phyloP scores from a whole-genome alignment of 768 basidiomycete species.

The Termitomyces heimii region DNA sequence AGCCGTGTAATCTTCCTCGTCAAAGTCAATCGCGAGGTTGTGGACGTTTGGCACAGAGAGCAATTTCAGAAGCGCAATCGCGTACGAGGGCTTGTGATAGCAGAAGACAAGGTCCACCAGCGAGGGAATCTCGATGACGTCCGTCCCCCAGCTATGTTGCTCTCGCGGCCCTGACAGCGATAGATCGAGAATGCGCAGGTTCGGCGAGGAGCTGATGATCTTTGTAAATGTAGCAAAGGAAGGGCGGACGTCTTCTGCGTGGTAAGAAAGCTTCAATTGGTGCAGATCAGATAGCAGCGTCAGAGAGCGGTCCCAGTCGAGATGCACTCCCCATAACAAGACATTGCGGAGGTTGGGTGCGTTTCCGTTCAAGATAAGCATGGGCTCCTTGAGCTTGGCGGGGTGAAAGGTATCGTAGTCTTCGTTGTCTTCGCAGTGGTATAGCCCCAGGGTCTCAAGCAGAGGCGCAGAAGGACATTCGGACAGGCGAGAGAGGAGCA shows the following conservation, averaged over 20 bases:
- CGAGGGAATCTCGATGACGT: slow-evolving; percentile 30
- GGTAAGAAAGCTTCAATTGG: slow-evolving; percentile 57
- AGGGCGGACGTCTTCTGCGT: slow-evolving; percentile 58
- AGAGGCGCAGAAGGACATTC: slow-evolving; percentile 41
- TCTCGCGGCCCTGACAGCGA: slow-evolving; percentile 52
- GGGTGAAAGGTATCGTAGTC: slow-evolving; percentile 34
- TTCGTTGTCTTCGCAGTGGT: slow-evolving; percentile 48
- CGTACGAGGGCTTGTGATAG: slow-evolving; percentile 34
- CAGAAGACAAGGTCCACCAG: slow-evolving; percentile 31
- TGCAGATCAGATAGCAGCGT: slow-evolving; percentile 38
- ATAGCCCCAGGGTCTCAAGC: slow-evolving; percentile 50
- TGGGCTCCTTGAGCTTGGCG: slow-evolving; percentile 30
- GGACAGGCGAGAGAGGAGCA: slow-evolving; percentile 36
- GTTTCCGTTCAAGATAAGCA: slow-evolving; percentile 47
- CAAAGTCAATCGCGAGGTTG: slow-evolving; percentile 49
- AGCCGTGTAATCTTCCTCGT: slow-evolving; percentile 45
- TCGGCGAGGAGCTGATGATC: slow-evolving; percentile 48
- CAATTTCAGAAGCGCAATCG: slow-evolving; percentile 29
- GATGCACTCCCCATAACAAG: slow-evolving; percentile 63
- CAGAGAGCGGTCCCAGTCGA: slow-evolving; percentile 53
- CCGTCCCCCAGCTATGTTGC: slow-evolving; percentile 28
- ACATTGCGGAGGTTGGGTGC: slow-evolving; percentile 45
- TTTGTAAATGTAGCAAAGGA: slow-evolving; percentile 44
- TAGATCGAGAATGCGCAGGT: slow-evolving; percentile 47
- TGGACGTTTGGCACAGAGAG: slow-evolving; percentile 34